Evolutionary conservation across 1,139 yeast genomes (phyloP).

Genomic region (Candida anutae): DNA sequence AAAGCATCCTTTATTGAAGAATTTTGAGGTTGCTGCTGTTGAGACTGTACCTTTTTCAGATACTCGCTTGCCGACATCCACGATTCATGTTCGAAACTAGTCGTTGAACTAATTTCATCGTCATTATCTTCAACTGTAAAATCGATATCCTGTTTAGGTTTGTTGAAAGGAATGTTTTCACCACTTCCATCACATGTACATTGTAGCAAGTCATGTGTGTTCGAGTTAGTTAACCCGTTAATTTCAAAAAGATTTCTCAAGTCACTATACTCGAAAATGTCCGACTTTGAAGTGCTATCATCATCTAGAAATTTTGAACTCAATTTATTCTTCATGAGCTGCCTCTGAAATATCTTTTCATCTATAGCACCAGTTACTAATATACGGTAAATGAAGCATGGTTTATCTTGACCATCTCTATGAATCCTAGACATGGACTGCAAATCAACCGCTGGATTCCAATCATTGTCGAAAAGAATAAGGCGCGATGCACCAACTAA

Average conservation of each 20-base stretch:
- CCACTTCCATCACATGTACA: slow-evolving; percentile 61
- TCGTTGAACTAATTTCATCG: slow-evolving; percentile 7
- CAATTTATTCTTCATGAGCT: slow-evolving; percentile 72
- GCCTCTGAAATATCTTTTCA: slow-evolving; percentile 93
- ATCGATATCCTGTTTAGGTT: no score
- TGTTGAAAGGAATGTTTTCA: slow-evolving; percentile 4
- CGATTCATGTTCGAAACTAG: slow-evolving; percentile 8
- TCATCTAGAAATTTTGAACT: slow-evolving; percentile 73
- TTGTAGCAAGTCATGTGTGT: slow-evolving; percentile 79
- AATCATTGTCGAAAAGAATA: slow-evolving; percentile 79
- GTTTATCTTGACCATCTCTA: slow-evolving; percentile 80
- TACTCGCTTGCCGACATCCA: slow-evolving; percentile 51
- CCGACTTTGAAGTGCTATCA: slow-evolving; percentile 22
- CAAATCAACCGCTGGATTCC: slow-evolving; percentile 90
- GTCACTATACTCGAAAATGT: slow-evolving; percentile 55
- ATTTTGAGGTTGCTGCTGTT: slow-evolving; percentile 11
- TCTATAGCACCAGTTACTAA: slow-evolving; percentile 85
- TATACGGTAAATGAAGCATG: slow-evolving; percentile 78
- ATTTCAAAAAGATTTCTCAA: slow-evolving; percentile 70
- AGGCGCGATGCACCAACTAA: slow-evolving; percentile 85
- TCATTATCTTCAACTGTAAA: slow-evolving; percentile 6
- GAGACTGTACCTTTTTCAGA: slow-evolving; percentile 22
- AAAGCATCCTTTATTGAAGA: slow-evolving; percentile 48
- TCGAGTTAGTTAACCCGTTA: slow-evolving; percentile 43
- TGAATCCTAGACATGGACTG: slow-evolving; percentile 97